phyloP scores from a whole-genome alignment of 208 protist species.

The Crithidia thermophila region DNA sequence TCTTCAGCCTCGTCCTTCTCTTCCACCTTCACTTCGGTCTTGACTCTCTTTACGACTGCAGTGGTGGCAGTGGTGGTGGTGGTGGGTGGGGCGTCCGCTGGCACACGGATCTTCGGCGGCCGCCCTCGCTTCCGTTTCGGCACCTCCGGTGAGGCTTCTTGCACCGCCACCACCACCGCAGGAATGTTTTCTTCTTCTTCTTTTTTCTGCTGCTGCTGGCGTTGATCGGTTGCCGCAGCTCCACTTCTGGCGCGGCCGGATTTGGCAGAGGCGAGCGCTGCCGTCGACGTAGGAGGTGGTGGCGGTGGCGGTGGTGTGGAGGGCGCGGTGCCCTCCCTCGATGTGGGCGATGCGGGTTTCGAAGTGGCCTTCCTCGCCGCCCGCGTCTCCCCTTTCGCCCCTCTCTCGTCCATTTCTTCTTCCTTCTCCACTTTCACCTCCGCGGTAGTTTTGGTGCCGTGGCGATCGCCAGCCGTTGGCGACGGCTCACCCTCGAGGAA shows the following conservation, averaged over 20 bases:
- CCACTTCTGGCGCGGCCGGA: background rate
- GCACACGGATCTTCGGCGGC: background rate
- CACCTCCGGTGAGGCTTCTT: background rate
- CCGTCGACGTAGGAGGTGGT: too few relatives aligned
- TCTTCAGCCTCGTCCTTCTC: background rate
- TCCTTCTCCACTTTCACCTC: background rate
- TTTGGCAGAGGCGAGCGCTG: background rate
- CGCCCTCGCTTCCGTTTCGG: background rate
- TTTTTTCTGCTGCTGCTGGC: slow-evolving; percentile 1
- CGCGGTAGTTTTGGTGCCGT: background rate
- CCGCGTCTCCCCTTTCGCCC: too few relatives aligned
- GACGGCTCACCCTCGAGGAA: slow-evolving; percentile 24
- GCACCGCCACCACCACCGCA: background rate
- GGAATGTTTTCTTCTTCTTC: background rate
- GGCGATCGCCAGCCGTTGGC: background rate
- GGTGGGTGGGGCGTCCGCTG: background rate
- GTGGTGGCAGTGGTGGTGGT: background rate
- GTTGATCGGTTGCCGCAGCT: too few relatives aligned
- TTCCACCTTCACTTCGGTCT: slow-evolving; percentile 1
- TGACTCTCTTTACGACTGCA: background rate
- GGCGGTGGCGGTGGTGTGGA: too few relatives aligned
- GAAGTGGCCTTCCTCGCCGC: too few relatives aligned
- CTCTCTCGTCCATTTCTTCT: too few relatives aligned
- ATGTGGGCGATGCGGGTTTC: too few relatives aligned
- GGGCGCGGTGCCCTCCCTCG: too few relatives aligned